Conservation (phyloP, 306 rosid species). For the Begonia loranthoides region DNA sequence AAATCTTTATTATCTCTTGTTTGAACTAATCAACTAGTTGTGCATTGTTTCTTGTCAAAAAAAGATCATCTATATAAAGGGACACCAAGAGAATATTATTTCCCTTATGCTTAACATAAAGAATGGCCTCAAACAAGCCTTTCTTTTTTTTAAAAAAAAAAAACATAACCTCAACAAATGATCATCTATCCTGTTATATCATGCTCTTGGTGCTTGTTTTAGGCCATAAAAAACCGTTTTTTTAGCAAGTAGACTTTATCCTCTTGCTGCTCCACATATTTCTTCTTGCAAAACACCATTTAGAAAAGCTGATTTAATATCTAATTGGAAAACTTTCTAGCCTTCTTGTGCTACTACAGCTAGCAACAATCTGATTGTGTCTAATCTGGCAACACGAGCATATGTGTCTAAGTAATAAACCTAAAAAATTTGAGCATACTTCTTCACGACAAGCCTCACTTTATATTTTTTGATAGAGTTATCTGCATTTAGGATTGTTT, state of each 20-base stretch:
- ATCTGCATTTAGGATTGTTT: too few species aligned
- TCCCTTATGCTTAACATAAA: not conserved
- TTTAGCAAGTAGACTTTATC: not conserved
- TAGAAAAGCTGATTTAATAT: not conserved
- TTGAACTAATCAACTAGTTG: not conserved
- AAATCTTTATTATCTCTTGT: not conserved
- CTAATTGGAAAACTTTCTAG: too few species aligned
- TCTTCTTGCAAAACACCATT: not conserved
- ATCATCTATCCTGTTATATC: too few species aligned
- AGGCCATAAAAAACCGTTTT: conserved; percentile 1
- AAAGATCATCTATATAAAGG: conserved; percentile 1
- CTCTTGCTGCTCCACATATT: not conserved
- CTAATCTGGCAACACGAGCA: not conserved
- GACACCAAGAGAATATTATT: not conserved
- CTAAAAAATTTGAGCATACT: not conserved
- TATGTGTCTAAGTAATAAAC: not conserved
- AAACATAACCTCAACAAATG: conserved; percentile 1
- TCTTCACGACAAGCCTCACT: not conserved
- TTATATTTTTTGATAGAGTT: not conserved
- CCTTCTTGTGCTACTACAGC: too few species aligned
- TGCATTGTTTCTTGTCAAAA: not conserved
- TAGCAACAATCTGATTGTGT: not conserved
- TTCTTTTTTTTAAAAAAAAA: too few species aligned
- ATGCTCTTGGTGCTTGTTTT: too few species aligned
- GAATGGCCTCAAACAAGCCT: not conserved